Conservation (phyloP, 371 early-diverging fungal genomes). For the Blakeslea trispora region DNA sequence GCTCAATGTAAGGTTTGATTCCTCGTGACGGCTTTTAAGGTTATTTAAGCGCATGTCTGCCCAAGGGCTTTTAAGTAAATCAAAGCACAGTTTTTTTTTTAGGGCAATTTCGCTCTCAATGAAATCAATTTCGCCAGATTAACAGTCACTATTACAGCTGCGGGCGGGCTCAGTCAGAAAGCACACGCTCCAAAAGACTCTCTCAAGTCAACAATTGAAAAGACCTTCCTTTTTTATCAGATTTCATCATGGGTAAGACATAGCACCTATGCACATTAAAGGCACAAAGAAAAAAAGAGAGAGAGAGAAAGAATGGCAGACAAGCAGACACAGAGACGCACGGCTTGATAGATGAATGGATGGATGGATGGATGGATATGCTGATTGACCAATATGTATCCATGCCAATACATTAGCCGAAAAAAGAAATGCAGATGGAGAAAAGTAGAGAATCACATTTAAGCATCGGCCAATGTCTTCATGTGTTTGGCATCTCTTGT, state of each 20-base stretch:
- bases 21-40: too few relatives aligned
- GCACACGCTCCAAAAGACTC: slow-evolving; percentile 8
- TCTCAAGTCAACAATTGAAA: slow-evolving; percentile 7
- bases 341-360: neutral
- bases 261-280: neutral
- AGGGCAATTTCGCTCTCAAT: too few relatives aligned
- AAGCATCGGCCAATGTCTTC: neutral
- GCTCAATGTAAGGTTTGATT: too few relatives aligned
- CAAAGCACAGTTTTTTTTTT: too few relatives aligned
- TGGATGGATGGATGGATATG: slow-evolving; percentile 10
- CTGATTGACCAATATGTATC: too few relatives aligned
- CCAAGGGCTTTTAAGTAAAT: too few relatives aligned
- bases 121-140: too few relatives aligned
- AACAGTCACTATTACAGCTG: neutral
- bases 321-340: neutral
- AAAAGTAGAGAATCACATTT: too few relatives aligned
- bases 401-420: too few relatives aligned
- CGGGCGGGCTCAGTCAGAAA: neutral
- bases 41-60: too few relatives aligned
- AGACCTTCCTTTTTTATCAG: slow-evolving; percentile 21
- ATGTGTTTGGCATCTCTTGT: neutral
- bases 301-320: neutral
- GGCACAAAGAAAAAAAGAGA: neutral
- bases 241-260: slow-evolving; percentile 22
- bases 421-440: too few relatives aligned